Base-by-base conservation (phyloP, 1,284 basidiomycete genomes). In the Mycocalia duriaeana region DNA sequence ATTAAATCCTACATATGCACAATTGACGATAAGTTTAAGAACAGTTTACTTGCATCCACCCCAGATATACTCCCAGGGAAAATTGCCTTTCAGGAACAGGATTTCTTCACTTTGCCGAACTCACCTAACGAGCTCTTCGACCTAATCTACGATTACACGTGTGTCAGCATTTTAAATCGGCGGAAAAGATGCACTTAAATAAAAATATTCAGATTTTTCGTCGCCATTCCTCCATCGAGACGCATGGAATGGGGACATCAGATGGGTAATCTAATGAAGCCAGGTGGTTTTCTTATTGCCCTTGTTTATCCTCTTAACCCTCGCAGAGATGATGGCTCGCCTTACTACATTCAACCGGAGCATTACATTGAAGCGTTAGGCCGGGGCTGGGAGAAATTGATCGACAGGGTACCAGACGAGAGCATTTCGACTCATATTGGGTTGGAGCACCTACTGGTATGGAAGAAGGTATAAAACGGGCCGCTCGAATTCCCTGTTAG, bases 101-200 rank as follows among this genome's bases (percentile, higher is more conserved):
- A 85, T 57, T 87, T 86, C 63, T 85, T 87, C 65, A 58, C 60
- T 2, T 59, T 71, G 44, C 50, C 52, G 24, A 55, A 68, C 9
- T 56, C 69, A 1, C 68, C 71, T 5, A 62, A 68, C 14, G 62
- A 72, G 28, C 58, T 58, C 11, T 83, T 77, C 52, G 78, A 82
- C 51, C 54, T 87, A 8, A 67, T 84, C 8, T 82, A 81, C 53
- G 85, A 87, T 58, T 83, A 84, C 57, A 85, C 83, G 82, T 84
- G 51, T 48, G 79, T 70, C 13, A 23, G 14, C 38, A 16, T 35
- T 42, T 42, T 22, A 25, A 23, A 24, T 18, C 8, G 9, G 7
- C 36, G 11, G 37, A n/a, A 20, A 11, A n/a, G 11, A 19, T 25
- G 4, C 14, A 34, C 16, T 9, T 41, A 11, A 20, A 16, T 34